A percentile compares a stretch with the other conserved stretches of the same genome.
Conservation (phyloP, 2,329 filamentous ascomycete genomes). For the Arthroderma sp. region DNA sequence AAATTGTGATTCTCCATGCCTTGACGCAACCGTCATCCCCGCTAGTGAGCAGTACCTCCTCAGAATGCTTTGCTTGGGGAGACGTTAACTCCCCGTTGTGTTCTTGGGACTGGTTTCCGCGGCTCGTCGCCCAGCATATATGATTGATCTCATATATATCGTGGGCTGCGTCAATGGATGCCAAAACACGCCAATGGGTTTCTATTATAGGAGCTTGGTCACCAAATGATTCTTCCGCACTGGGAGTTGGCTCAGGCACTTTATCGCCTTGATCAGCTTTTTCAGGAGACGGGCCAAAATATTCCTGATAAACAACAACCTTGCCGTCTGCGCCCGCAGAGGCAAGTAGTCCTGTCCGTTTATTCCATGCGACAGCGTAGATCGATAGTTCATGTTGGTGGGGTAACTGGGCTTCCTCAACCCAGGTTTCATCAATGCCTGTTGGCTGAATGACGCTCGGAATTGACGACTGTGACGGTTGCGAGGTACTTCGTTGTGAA, state of each 20-base stretch:
- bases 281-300: conserved; percentile 8
- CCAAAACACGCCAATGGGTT: conserved; percentile 59
- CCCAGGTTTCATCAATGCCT: conserved; percentile 68
- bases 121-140: conserved; percentile 66
- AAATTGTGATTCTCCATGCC: conserved; percentile 53
- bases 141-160: conserved; percentile 93
- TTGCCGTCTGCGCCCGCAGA: conserved; percentile 79
- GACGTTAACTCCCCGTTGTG: not conserved
- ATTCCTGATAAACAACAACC: conserved; percentile 66
- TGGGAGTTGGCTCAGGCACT: not conserved
- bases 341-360: conserved; percentile 61
- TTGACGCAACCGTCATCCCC: conserved; percentile 84
- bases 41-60: conserved; percentile 81
- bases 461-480: conserved; percentile 37
- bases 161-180: conserved; percentile 60
- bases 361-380: conserved; percentile 78
- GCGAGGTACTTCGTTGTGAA: conserved; percentile 30
- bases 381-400: conserved; percentile 63
- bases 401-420: conserved; percentile 63
- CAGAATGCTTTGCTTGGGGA: conserved; percentile 19
- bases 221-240: not conserved
- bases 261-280: conserved; percentile 6
- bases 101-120: no score
- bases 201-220: not conserved
- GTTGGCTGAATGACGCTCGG: conserved; percentile 78